Evolutionary conservation across 78 protist genomes (phyloP).

Genomic region (Andalucia godoyi): DNA sequence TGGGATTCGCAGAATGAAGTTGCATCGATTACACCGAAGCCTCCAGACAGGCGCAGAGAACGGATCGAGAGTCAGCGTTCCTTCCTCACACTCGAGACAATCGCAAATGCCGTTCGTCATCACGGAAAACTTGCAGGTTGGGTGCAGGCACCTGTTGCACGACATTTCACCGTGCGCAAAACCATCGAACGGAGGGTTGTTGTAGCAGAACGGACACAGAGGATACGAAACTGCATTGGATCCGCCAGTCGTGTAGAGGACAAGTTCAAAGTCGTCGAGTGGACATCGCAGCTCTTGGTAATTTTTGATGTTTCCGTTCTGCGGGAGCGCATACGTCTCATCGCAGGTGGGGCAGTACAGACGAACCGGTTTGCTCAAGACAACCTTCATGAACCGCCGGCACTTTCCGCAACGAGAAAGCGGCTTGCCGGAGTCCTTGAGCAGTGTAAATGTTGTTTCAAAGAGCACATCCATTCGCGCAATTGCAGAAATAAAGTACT

Average conservation of each 20-base stretch:
- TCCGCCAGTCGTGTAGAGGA: not conserved
- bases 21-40: slow-evolving; percentile 1
- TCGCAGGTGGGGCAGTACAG: slow-evolving; percentile 31
- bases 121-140: not conserved
- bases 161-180: not conserved
- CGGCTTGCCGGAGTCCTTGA: not conserved
- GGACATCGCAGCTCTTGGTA: slow-evolving; percentile 26
- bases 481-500: not conserved
- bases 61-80: not conserved
- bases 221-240: slow-evolving; percentile 1
- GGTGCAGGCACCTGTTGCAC: slow-evolving; percentile 11
- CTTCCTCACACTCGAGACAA: not conserved
- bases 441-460: not conserved
- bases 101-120: not conserved
- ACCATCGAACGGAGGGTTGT: slow-evolving; percentile 17
- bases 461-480: slow-evolving; percentile 10
- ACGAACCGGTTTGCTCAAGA: slow-evolving; percentile 13
- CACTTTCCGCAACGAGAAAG: slow-evolving; percentile 6
- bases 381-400: slow-evolving; percentile 13
- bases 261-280: slow-evolving; percentile 27
- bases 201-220: slow-evolving; percentile 21
- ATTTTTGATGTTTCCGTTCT: slow-evolving; percentile 1
- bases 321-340: slow-evolving; percentile 13
- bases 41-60: not conserved
- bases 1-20: not conserved